Evolutionary conservation across 2,329 filamentous ascomycete genomes (phyloP), one percentile per base, ranked within the genome.

Genomic region (Phymatotrichopsis omnivora): DNA sequence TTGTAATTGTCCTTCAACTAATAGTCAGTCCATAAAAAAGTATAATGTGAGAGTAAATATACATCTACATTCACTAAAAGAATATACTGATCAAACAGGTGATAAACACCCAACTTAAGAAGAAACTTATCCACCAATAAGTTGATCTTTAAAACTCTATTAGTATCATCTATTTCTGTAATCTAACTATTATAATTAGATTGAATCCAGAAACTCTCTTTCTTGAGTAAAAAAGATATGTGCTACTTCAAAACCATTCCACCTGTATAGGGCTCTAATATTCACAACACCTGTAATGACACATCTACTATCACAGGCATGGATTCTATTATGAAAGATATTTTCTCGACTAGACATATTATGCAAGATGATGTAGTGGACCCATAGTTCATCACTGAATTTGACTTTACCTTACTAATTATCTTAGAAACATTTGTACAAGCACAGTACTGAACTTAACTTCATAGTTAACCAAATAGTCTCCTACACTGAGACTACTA

Each of bases 11-110:
- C 44, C 44, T 47, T 37, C 10, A 37, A 6, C 30, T 23, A 39
- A 41, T 39, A 20, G 29, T 12, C 11, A 8, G n/a, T n/a, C n/a
- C n/a, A n/a, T n/a, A 12, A 23, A 39, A n/a, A n/a, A n/a, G n/a
- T n/a, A n/a, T n/a, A n/a, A n/a, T n/a, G n/a, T n/a, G n/a, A n/a
- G n/a, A n/a, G n/a, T n/a, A n/a, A 24, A 39, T 40, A 12, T 34
- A 48, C 45, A 48, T 44, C 45, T 27, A 20, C 32, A 35, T 42
- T 47, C 20, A 47, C 44, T 25, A 38, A 48, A n/a, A 48, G 12
- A 12, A 48, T 17, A 28, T 48, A 48, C 19, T 44, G 39, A 38
- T 44, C 29, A 27, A 37, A 38, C 19, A 34, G 20, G 11, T 16
- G 7, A 29, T 47, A 38, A 22, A 47, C 42, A 35, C 35, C 31